Percentiles rank a stretch among this genome's conserved stretches.
Conservation (phyloP, 352 stramenopile species). For the Phytophthora cactorum region DNA sequence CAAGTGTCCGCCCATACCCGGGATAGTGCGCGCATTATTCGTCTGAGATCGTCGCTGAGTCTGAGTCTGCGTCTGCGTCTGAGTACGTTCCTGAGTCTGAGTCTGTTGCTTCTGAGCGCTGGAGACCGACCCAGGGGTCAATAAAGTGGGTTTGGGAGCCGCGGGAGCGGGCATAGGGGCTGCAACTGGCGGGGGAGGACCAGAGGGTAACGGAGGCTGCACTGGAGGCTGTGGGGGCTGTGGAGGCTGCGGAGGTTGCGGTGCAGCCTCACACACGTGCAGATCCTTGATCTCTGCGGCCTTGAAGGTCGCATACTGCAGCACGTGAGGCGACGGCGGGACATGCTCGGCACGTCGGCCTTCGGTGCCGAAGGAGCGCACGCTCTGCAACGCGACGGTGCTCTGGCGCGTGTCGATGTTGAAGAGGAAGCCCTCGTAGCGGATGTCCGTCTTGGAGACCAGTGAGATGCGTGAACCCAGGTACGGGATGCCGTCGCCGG, state of each 20-base stretch:
- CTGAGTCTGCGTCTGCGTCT: constrained; percentile 23
- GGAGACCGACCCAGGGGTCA: constrained; percentile 63
- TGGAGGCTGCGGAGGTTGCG: constrained; percentile 20
- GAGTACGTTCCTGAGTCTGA: constrained; percentile 10
- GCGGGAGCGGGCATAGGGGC: constrained; percentile 22
- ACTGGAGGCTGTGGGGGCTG: constrained; percentile 13
- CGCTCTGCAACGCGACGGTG: constrained; percentile 81
- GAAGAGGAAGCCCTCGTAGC: constrained; percentile 87
- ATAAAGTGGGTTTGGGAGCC: constrained; percentile 44
- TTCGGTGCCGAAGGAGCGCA: constrained; percentile 87
- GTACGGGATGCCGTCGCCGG: constrained; percentile 75
- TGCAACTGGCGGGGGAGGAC: constrained; percentile 18
- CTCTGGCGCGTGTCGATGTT: constrained; percentile 88
- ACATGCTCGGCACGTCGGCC: constrained; percentile 78
- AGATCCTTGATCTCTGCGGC: constrained; percentile 87
- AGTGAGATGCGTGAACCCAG: constrained; percentile 83
- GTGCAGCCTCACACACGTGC: constrained; percentile 80
- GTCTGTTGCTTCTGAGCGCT: constrained; percentile 39
- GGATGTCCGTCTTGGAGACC: constrained; percentile 90
- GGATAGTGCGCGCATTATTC: constrained; percentile 60
- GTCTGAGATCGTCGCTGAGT: constrained; percentile 22
- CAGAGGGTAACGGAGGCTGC: constrained; percentile 34
- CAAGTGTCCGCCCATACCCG: constrained; percentile 83
- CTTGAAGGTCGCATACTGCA: constrained; percentile 87
- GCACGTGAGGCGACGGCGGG: constrained; percentile 71